Percentiles rank a stretch among this genome's conserved stretches.
These are phyloP conservation scores for Apiotrichum montevideense DNA, from an alignment of 1,284 basidiomycete genomes.

Conservation along the genomic window DNA sequence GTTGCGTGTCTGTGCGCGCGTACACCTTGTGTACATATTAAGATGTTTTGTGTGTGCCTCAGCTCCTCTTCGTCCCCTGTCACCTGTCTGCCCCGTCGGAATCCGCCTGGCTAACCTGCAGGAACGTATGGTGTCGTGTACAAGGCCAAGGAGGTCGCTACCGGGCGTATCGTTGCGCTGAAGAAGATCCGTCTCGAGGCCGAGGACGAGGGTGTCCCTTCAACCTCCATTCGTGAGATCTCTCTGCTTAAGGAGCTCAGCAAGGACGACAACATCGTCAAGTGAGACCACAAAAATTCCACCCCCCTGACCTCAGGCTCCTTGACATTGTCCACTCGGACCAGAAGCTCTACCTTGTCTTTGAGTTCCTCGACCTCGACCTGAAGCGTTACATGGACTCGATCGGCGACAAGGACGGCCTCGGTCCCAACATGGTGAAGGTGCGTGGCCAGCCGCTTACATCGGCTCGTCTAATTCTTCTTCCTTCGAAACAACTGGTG, in stretches of 20 bases:
- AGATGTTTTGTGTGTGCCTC: not conserved
- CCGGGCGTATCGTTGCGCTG: conserved; percentile 76
- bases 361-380: conserved; percentile 98
- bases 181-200: conserved; percentile 99
- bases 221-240: conserved; percentile 95
- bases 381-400: conserved; percentile 99
- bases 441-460: conserved; percentile 36
- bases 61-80: not conserved
- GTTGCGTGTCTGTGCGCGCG: not conserved
- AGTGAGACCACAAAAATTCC: conserved; percentile 24
- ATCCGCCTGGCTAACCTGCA: conserved; percentile 40
- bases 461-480: not conserved
- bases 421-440: conserved; percentile 87
- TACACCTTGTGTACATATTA: too few species aligned
- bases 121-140: conserved; percentile 99
- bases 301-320: conserved; percentile 54
- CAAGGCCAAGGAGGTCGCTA: conserved; percentile 73
- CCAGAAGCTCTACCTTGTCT: conserved; percentile 95
- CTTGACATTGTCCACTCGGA: conserved; percentile 99
- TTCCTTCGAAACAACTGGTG: too few species aligned
- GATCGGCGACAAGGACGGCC: conserved; percentile 88
- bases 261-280: conserved; percentile 91
- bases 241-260: conserved; percentile 87
- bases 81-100: not conserved
- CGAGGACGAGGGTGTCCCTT: conserved; percentile 89